These are phyloP conservation scores for Apiospora hydei DNA, from an alignment of 2,329 filamentous ascomycete genomes.

Conservation along the genomic window DNA sequence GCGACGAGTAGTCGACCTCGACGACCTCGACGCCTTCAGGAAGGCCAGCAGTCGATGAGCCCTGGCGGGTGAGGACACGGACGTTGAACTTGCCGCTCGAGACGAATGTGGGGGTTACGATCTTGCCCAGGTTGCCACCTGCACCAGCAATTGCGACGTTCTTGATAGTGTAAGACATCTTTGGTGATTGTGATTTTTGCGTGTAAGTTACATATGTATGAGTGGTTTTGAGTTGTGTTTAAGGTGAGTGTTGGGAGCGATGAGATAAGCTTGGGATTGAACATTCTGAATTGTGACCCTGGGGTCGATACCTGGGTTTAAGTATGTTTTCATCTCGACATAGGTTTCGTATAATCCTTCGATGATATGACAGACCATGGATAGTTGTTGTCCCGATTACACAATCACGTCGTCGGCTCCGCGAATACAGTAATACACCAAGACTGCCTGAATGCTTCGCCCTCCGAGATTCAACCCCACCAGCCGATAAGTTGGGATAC, in stretches of 20 bases:
- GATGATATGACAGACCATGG: neutral
- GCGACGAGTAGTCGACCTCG: slow-evolving; percentile 53
- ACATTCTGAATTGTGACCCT: neutral
- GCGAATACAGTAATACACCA: neutral
- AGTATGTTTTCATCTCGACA: neutral
- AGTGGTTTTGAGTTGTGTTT: neutral
- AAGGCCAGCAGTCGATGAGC: slow-evolving; percentile 43
- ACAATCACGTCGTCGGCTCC: neutral
- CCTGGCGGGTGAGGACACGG: slow-evolving; percentile 61
- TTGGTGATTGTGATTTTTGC: neutral
- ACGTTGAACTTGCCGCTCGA: slow-evolving; percentile 51
- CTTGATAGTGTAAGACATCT: slow-evolving; percentile 22
- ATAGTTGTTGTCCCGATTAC: neutral
- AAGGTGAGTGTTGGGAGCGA: too few relatives aligned
- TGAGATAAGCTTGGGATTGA: neutral
- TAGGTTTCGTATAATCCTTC: neutral
- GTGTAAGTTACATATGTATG: too few relatives aligned
- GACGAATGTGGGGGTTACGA: slow-evolving; percentile 46
- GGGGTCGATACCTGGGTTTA: neutral
- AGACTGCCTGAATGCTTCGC: neutral
- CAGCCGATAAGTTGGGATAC: neutral
- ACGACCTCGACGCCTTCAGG: slow-evolving; percentile 49
- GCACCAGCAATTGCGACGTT: slow-evolving; percentile 28
- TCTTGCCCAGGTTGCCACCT: slow-evolving; percentile 44
- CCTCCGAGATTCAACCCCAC: neutral